Percentiles rank a stretch among this genome's conserved stretches.
These are phyloP conservation scores for Mentha longifolia DNA, from an alignment of 257 asterid species.

Conservation along the genomic window DNA sequence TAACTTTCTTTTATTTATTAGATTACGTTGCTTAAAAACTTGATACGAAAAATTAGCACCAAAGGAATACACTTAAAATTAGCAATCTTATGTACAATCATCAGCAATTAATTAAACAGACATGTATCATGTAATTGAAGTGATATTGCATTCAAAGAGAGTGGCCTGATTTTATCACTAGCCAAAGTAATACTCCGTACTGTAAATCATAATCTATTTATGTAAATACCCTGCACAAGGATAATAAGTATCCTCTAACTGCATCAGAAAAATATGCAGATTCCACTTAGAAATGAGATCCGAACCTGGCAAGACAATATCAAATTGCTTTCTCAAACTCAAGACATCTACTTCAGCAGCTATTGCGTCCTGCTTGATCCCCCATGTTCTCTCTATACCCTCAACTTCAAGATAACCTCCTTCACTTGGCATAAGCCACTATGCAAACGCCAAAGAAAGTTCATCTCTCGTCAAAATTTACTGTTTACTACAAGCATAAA, in stretches of 20 bases:
- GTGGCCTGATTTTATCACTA: too few relatives aligned
- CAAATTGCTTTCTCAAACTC: constrained; percentile 79
- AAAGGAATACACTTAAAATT: neutral
- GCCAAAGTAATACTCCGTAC: too few relatives aligned
- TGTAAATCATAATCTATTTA: too few relatives aligned
- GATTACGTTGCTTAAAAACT: neutral
- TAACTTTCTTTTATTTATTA: too few relatives aligned
- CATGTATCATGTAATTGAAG: neutral
- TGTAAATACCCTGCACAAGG: too few relatives aligned
- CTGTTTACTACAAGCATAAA: neutral
- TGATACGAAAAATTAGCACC: neutral
- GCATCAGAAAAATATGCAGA: constrained; percentile 19
- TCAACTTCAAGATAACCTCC: constrained; percentile 81
- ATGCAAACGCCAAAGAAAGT: constrained; percentile 29
- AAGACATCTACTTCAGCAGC: constrained; percentile 73
- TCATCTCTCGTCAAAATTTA: constrained; percentile 6
- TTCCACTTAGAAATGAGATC: constrained; percentile 27
- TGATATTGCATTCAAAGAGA: neutral
- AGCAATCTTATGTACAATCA: neutral
- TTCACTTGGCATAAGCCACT: constrained; percentile 94
- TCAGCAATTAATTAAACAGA: neutral
- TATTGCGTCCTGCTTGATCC: constrained; percentile 76
- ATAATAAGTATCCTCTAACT: neutral
- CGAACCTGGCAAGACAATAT: constrained; percentile 92
- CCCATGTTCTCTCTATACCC: constrained; percentile 92